Evolutionary conservation across 2,329 filamentous ascomycete genomes (phyloP), one percentile per base, ranked within the genome.

Genomic region (Epichloe coenophiala): DNA sequence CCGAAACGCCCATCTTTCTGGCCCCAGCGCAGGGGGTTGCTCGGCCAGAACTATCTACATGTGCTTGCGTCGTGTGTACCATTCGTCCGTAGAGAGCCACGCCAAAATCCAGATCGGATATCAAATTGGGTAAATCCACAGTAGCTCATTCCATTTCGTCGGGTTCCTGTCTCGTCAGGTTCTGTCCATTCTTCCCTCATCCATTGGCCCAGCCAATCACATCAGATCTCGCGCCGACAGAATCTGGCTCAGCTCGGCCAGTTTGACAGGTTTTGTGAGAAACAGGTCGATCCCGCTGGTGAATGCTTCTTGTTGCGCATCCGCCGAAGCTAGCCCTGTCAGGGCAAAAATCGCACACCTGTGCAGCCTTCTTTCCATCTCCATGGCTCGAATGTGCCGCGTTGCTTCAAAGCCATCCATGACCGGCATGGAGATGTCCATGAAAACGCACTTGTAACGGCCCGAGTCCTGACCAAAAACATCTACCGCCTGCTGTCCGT

Each of bases 391-490:
- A 15, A 77, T 76, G 19, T 62, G 63, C 4, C 68, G 63, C 2
- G 73, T 76, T 0, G 70, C 68, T 12, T 70, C 70, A 5, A 75
- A 66, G 0, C 72, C 72, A 53, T 78, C 70, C 55, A 78, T 71
- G 3, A 76, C 60, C 0, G 75, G 75, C 75, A 79, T 78, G 52
- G 68, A 75, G 4, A 77, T 71, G 55, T 78, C 75, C 52, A 65
- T 68, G 1, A 68, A 55, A 2, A 67, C 55, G 48, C 58, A 59
- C 19, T 49, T 50, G 19, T 57, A 64, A 2, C 53, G 37, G 0
- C 47, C 54, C 0, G 55, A 55, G 6, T 48, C 31, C 5, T 54
- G 35, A 4, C 37, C 48, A 17, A 60, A 65, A 5, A 52, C 52
- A 8, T 63, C 56, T 17, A 63, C 49, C 0, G 62, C 62, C 44